Evolutionary conservation across 2,329 filamentous ascomycete species (phyloP).

Genomic region (Ophiobolus disseminans): DNA sequence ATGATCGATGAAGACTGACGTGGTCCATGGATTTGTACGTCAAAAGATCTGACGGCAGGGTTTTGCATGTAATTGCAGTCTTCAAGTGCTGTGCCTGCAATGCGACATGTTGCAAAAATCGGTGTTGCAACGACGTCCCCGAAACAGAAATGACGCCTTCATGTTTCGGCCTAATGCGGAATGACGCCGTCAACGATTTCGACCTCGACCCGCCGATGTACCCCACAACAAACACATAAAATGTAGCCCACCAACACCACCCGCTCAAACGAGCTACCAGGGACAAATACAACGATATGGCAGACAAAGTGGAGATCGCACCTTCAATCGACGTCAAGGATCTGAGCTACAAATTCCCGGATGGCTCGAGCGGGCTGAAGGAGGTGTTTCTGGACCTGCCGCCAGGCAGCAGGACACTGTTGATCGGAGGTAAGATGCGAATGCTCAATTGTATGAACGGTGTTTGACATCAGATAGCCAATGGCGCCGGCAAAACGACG

Average conservation of each 20-base stretch:
- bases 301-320: slow-evolving; percentile 35
- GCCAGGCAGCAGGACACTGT: slow-evolving; percentile 81
- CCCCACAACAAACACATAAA: slow-evolving; percentile 14
- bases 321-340: slow-evolving; percentile 75
- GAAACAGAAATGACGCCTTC: slow-evolving; percentile 23
- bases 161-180: slow-evolving; percentile 19
- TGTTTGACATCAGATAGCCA: slow-evolving; percentile 61
- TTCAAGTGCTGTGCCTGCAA: too few relatives aligned
- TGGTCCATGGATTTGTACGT: too few relatives aligned
- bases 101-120: too few relatives aligned
- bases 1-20: too few relatives aligned
- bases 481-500: slow-evolving; percentile 96
- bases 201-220: slow-evolving; percentile 6
- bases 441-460: slow-evolving; percentile 10
- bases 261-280: neutral
- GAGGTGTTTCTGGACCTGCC: slow-evolving; percentile 80
- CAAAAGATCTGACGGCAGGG: too few relatives aligned
- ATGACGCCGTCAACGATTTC: slow-evolving; percentile 19
- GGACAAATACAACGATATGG: slow-evolving; percentile 21
- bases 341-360: slow-evolving; percentile 88
- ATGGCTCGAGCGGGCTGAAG: slow-evolving; percentile 79
- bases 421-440: slow-evolving; percentile 75
- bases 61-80: too few relatives aligned
- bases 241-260: slow-evolving; percentile 19
- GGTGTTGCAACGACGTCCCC: too few relatives aligned